phyloP scores from a whole-genome alignment of 2,329 filamentous ascomycete species.

The Macrophomina tecta region DNA sequence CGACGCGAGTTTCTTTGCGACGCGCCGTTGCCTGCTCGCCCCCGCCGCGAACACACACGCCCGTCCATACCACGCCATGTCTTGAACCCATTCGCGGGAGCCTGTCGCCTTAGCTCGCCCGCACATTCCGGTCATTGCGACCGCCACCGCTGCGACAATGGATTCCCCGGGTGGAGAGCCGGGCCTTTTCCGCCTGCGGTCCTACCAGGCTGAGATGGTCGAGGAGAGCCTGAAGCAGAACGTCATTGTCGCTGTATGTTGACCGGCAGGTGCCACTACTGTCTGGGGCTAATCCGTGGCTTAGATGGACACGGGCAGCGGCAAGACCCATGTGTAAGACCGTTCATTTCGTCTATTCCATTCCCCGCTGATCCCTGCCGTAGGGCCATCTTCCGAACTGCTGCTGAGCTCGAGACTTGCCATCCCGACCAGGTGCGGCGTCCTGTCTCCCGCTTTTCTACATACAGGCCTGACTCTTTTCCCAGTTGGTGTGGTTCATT shows the following conservation, averaged over 20 bases:
- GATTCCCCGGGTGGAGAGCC: neutral
- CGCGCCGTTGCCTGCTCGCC: neutral
- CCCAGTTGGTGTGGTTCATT: conserved; percentile 54
- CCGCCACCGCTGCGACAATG: neutral
- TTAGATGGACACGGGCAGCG: conserved; percentile 56
- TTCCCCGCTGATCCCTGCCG: neutral
- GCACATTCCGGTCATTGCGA: no score
- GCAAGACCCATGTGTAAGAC: conserved; percentile 53
- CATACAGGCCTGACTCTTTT: conserved; percentile 1
- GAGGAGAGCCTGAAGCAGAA: conserved; percentile 52
- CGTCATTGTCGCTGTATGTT: conserved; percentile 50
- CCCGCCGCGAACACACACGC: conserved; percentile 9
- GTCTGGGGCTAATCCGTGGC: neutral
- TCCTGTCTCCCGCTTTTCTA: neutral
- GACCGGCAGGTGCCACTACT: no score
- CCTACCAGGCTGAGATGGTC: conserved; percentile 58
- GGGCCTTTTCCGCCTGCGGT: conserved; percentile 43
- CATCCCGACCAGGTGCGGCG: conserved; percentile 42
- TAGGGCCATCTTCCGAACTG: conserved; percentile 40
- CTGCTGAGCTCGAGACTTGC: conserved; percentile 49
- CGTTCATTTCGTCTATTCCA: neutral
- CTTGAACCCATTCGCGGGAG: neutral
- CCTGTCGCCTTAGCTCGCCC: no score
- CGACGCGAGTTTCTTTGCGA: neutral
- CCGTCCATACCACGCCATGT: neutral